phyloP scores from a whole-genome alignment of 139 green algal genomes.

The Desmodesmus armatus region DNA sequence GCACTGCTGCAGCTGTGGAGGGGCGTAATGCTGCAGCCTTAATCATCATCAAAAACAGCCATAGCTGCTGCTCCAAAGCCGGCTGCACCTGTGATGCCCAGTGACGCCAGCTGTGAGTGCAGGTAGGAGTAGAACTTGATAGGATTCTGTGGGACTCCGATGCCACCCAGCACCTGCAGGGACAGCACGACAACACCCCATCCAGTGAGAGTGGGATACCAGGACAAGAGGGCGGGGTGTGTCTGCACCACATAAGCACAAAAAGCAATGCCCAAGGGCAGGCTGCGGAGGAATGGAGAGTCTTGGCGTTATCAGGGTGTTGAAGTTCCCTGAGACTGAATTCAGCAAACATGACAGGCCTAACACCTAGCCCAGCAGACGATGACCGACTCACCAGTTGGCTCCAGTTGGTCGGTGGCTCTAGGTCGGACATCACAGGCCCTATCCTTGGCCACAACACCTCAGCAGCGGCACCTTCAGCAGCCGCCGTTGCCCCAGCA shows the following conservation, averaged over 20 bases:
- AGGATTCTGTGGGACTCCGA: conserved; percentile 66
- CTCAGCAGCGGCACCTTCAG: background rate
- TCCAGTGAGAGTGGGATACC: too few relatives aligned
- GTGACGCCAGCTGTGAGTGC: conserved; percentile 74
- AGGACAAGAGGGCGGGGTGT: too few relatives aligned
- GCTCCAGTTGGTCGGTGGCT: conserved; percentile 32
- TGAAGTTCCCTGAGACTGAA: too few relatives aligned
- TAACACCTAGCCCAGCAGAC: background rate
- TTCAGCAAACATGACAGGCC: background rate
- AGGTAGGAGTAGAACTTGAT: conserved; percentile 52
- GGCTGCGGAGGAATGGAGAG: background rate
- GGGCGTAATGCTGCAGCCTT: too few relatives aligned
- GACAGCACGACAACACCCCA: conserved; percentile 52
- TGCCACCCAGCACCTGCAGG: conserved; percentile 53
- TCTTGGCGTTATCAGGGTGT: background rate
- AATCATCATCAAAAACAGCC: background rate
- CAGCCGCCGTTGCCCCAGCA: conserved; percentile 18
- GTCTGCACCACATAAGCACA: too few relatives aligned
- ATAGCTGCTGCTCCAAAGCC: background rate
- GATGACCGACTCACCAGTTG: background rate
- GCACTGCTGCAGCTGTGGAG: too few relatives aligned
- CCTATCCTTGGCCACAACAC: background rate
- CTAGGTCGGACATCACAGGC: background rate
- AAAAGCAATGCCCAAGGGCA: conserved; percentile 1
- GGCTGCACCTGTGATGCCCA: conserved; percentile 69